Evolutionary conservation across 768 basidiomycete genomes (phyloP), one percentile per base, ranked within the genome.

Genomic region (Pleurotus pulmonarius): DNA sequence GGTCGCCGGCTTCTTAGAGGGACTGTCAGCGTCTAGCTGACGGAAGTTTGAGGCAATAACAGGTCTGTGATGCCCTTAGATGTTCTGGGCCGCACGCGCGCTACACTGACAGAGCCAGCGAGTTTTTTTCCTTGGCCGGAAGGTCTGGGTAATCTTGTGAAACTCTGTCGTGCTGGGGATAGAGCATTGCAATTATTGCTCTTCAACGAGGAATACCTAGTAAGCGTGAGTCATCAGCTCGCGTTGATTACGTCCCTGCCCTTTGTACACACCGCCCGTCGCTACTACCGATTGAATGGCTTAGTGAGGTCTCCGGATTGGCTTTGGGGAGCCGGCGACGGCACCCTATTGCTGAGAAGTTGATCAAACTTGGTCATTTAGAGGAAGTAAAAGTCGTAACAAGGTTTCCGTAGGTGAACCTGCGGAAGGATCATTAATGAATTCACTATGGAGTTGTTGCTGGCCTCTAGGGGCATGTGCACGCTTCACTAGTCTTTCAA

Each of bases 101-200:
- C 85, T 88, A 88, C 86, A 88, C 87, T 88, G 86, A 88, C 86
- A 82, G 85, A 83, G 85, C 86, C 86, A 88, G 86, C 82, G 85
- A 87, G 86, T 87, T 80, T 71, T 77, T 79, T 85, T 49, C 61
- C 59, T 63, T 56, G 60, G 56, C 58, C 61, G 37, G 62, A 70
- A 63, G 64, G 64, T 63, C 78, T 76, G 81, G 20, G 83, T 83
- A 85, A 85, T 83, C 83, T 83, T 84, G 82, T 85, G 81, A 85
- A 85, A 20, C 20, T 80, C 78, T 78, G 82, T 85, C 82, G 81
- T 86, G 83, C 81, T 85, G 85, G 86, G 20, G 85, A 87, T 87
- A 86, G 87, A 87, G 85, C 84, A 87, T 86, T 88, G 86, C 83
- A 87, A 88, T 87, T 89, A 87, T 88, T 83, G 86, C 85, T 88